Percentiles rank a stretch among this genome's conserved stretches.
These are phyloP conservation scores for Clonostachys rosea DNA, from an alignment of 2,329 filamentous ascomycete species.

Conservation along the genomic window DNA sequence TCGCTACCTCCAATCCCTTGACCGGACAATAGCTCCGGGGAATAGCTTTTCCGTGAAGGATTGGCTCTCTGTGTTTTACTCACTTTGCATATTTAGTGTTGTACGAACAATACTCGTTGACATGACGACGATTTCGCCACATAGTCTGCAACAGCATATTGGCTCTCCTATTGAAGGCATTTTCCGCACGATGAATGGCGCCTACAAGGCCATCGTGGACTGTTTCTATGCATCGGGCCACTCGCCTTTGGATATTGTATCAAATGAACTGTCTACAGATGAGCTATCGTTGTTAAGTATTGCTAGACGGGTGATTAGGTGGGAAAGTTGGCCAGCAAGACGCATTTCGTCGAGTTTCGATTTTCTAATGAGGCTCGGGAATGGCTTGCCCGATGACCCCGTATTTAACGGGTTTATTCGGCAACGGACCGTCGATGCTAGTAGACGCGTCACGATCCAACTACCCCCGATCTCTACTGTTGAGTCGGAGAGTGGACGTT, in stretches of 20 bases:
- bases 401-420: conserved; percentile 25
- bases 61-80: conserved; percentile 48
- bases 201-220: conserved; percentile 46
- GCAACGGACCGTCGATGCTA: conserved; percentile 6
- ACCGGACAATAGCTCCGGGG: conserved; percentile 33
- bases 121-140: conserved; percentile 16
- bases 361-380: conserved; percentile 44
- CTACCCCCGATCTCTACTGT: neutral
- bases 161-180: neutral
- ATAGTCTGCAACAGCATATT: conserved; percentile 1
- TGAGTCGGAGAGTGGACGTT: neutral
- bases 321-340: conserved; percentile 39
- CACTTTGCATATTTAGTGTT: conserved; percentile 55
- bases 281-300: conserved; percentile 38
- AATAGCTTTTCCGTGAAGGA: conserved; percentile 31
- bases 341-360: conserved; percentile 41
- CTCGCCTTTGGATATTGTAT: conserved; percentile 37
- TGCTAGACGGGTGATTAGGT: conserved; percentile 38
- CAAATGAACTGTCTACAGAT: conserved; percentile 25
- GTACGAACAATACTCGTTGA: conserved; percentile 47
- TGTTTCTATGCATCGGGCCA: conserved; percentile 38
- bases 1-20: conserved; percentile 48
- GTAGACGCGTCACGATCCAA: neutral
- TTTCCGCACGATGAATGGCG: conserved; percentile 30
- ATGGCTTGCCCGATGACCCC: conserved; percentile 27